Conservation (phyloP, 2,329 filamentous ascomycete genomes). For the Aspergillus oerlinghausenensis region DNA sequence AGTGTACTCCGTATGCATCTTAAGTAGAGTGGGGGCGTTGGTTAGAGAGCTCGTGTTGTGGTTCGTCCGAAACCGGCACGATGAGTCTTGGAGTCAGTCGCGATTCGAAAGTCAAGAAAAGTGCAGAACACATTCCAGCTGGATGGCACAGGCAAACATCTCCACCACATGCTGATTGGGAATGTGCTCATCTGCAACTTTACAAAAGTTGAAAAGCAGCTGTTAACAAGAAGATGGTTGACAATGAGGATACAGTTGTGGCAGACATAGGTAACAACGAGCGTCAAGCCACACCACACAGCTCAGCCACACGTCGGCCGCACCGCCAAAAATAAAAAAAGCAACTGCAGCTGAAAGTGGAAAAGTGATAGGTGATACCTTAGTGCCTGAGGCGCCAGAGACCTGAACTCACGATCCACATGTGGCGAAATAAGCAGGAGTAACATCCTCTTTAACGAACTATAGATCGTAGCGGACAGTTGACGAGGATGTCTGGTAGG, state of each 20-base stretch:
- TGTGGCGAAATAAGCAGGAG: conserved; percentile 6
- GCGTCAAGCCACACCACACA: not conserved
- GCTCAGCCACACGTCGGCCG: not conserved
- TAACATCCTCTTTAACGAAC: not conserved
- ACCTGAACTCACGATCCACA: not conserved
- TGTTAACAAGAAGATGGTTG: not conserved
- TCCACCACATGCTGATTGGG: not conserved
- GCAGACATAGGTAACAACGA: not conserved
- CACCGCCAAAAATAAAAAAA: not conserved
- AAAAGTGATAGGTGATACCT: not conserved
- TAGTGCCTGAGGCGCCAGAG: not conserved
- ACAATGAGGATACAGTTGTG: not conserved
- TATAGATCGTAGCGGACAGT: not conserved
- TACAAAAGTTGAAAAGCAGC: not conserved
- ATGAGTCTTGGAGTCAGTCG: not conserved
- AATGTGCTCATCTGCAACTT: not conserved
- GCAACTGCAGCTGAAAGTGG: not conserved
- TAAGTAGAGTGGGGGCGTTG: not conserved
- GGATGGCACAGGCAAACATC: not conserved
- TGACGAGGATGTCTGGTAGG: not conserved
- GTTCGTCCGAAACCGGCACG: not conserved
- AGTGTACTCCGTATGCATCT: not conserved
- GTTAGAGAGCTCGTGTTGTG: not conserved
- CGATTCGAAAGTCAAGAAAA: not conserved
- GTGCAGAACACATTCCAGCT: not conserved